Conservation (phyloP, 495 filamentous ascomycete genomes). For the Lophium mytilinum region DNA sequence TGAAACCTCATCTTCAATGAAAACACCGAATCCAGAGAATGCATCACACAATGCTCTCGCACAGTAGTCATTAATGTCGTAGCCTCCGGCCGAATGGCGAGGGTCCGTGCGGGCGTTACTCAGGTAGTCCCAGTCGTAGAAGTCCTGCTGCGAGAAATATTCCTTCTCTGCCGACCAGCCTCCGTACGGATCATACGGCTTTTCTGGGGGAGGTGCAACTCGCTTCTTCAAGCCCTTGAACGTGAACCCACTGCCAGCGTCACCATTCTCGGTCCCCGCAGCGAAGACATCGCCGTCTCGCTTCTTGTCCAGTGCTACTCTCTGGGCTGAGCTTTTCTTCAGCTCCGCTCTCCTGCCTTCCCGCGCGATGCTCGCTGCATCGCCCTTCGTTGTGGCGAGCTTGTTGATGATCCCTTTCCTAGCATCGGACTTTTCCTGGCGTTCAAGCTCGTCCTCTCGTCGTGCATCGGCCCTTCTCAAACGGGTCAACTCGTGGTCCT, state of each 20-base stretch:
- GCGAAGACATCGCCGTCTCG: slow-evolving; percentile 22
- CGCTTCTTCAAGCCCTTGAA: slow-evolving; percentile 73
- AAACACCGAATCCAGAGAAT: slow-evolving; percentile 78
- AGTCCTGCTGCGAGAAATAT: slow-evolving; percentile 58
- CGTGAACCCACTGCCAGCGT: slow-evolving; percentile 33
- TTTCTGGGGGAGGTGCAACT: slow-evolving; percentile 51
- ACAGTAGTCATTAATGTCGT: slow-evolving; percentile 72
- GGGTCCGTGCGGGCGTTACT: slow-evolving; percentile 51
- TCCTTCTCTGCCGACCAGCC: slow-evolving; percentile 59
- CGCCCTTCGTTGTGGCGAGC: slow-evolving; percentile 41
- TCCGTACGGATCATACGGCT: slow-evolving; percentile 83
- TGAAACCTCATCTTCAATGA: slow-evolving; percentile 69
- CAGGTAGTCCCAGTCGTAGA: slow-evolving; percentile 59
- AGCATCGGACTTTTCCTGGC: slow-evolving; percentile 49
- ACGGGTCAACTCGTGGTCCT: slow-evolving; percentile 60
- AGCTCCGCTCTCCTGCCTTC: slow-evolving; percentile 57
- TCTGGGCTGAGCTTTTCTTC: slow-evolving; percentile 49
- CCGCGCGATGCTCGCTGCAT: slow-evolving; percentile 44
- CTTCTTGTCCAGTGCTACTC: slow-evolving; percentile 26
- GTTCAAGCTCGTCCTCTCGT: slow-evolving; percentile 50
- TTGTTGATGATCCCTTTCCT: slow-evolving; percentile 50
- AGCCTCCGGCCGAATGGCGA: slow-evolving; percentile 68
- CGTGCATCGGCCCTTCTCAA: slow-evolving; percentile 47
- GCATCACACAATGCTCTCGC: slow-evolving; percentile 74
- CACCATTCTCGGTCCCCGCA: slow-evolving; percentile 28